Base-by-base conservation (phyloP, 148 eudicot species). In the Amaranthus palmeri region DNA sequence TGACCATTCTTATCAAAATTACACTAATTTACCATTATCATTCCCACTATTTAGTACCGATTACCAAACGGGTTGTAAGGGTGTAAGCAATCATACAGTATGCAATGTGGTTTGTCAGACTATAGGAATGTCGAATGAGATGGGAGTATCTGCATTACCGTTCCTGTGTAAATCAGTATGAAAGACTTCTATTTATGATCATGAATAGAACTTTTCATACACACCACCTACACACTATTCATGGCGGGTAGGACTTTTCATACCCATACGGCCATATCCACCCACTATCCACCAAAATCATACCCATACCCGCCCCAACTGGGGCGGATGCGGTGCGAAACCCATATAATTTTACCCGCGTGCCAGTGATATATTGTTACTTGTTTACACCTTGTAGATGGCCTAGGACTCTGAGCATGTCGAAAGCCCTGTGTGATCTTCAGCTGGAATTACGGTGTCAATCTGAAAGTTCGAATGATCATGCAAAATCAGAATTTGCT, bases 331-430 rank as follows among this genome's bases (percentile, higher is more conserved):
- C 36, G 1, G 36, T n/a, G n/a, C n/a, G n/a, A n/a, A n/a, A n/a
- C n/a, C n/a, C n/a, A n/a, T n/a, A n/a, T n/a, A n/a, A n/a, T n/a
- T 25, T 25, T 25, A 25, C 36, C 36, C 36, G 36, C 36, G 36
- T 25, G 36, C 36, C 36, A 25, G 36, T 25, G 36, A 25, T 25
- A 0, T 44, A 72, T 42, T 51, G 11, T 60, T 59, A 5, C 50
- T 62, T 77, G 53, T 11, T 67, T 25, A 40, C 44, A 36, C 45
- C 42, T 67, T 76, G 49, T 65, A 81, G 84, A 75, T 81, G 84
- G 84, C 70, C 84, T 7, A 74, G 84, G 70, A 81, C 81, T 14
- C 69, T 81, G 60, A 77, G 76, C 75, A 81, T 81, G 84, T 78
- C 84, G 48, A 71, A 73, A 70, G 81, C 84, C 10, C 78, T 77